Evolutionary conservation across 257 asterid species (phyloP).

Genomic region (Ophiorrhiza pumila): DNA sequence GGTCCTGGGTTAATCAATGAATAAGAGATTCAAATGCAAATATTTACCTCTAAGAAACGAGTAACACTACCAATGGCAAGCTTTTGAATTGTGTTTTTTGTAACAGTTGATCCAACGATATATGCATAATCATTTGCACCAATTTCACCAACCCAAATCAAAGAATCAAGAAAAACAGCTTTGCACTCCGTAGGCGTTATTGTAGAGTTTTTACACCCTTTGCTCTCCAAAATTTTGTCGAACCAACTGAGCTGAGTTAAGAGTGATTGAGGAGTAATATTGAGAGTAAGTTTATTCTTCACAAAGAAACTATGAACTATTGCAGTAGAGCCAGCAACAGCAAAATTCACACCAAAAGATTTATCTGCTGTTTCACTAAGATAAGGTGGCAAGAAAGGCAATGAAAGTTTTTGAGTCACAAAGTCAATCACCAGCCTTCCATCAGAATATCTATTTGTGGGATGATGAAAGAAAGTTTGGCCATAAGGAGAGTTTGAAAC

Average conservation of each 20-base stretch:
- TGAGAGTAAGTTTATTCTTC: slow-evolving; percentile 49
- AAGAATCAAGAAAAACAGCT: slow-evolving; percentile 39
- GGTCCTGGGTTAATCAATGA: neutral
- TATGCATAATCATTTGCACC: slow-evolving; percentile 83
- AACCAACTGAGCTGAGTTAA: slow-evolving; percentile 63
- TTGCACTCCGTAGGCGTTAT: slow-evolving; percentile 40
- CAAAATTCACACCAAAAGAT: slow-evolving; percentile 61
- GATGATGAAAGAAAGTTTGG: slow-evolving; percentile 71
- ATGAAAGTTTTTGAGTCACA: slow-evolving; percentile 44
- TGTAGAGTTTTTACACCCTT: slow-evolving; percentile 41
- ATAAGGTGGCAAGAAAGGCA: slow-evolving; percentile 68
- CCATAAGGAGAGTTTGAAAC: slow-evolving; percentile 83
- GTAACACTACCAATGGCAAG: slow-evolving; percentile 55
- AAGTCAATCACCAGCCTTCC: slow-evolving; percentile 87
- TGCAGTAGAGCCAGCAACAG: slow-evolving; percentile 80
- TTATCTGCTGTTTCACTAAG: slow-evolving; percentile 26
- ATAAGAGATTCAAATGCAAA: neutral
- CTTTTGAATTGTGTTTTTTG: slow-evolving; percentile 39
- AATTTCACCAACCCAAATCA: slow-evolving; percentile 78
- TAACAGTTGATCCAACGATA: slow-evolving; percentile 48
- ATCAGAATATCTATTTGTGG: slow-evolving; percentile 86
- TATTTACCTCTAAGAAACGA: slow-evolving; percentile 53
- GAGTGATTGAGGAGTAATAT: slow-evolving; percentile 62
- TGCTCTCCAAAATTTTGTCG: slow-evolving; percentile 33
- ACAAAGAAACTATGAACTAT: slow-evolving; percentile 56